Evolutionary conservation across 805 yeast species (phyloP), one percentile per base, ranked within the genome.

Genomic region (Ascoidea tarda): DNA sequence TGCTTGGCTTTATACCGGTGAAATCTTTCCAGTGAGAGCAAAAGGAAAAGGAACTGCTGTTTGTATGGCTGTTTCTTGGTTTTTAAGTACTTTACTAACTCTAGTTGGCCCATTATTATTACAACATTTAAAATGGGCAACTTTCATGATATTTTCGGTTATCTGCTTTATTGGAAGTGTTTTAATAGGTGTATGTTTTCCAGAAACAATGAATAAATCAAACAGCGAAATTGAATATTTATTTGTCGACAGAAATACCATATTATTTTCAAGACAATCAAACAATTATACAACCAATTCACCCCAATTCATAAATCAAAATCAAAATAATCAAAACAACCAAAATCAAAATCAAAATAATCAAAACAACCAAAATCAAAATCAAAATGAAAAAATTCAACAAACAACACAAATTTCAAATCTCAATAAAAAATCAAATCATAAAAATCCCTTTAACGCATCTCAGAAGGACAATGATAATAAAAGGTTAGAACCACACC

Each of bases 1-100:
- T 3, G 70, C 78, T 42, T 72, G 76, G 76, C 60, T 78, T 21
- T 77, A 75, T 58, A 69, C 76, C 5, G 69, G 72, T 50, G 83
- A 78, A 57, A 62, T 76, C 5, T 69, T 78, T 47, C 77, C 78
- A 0, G 62, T 62, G 1, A 63, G 63, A 32, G 71, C 75, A 1
- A 71, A 77, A 55, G 63, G 74, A 0, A 75, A 73, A 56, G 79
- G 79, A 0, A 62, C 72, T 32, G 66, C 78, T 0, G 55, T 76
- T 5, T 70, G 77, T 49, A 71, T 74, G 72, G 62, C 73, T 32
- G 60, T 68, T 12, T 73, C 77, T 2, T 77, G 79, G 80, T 55
- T 65, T 1, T 54, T 70, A 6, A 70, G 66, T 55, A 69, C 69
- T 21, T 38, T 59, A 0, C 59, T 73, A 51, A 69, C 73, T 0